Conservation (phyloP, 2,329 filamentous ascomycete species). For the Fonsecaea pugnacius region DNA sequence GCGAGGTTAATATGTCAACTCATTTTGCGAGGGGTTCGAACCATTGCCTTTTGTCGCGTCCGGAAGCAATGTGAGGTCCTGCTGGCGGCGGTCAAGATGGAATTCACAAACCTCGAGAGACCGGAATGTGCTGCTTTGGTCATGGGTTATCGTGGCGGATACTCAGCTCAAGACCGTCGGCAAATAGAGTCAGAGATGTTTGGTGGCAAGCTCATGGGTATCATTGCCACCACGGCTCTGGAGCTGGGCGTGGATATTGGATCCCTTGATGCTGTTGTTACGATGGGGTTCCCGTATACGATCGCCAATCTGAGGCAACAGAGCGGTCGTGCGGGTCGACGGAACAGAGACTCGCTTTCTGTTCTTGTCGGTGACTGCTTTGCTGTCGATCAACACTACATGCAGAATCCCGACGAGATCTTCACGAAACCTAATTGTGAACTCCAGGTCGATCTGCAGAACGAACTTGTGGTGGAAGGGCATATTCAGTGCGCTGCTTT, state of each 20-base stretch:
- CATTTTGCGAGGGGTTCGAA: conserved; percentile 81
- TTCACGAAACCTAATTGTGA: conserved; percentile 87
- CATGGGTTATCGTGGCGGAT: conserved; percentile 95
- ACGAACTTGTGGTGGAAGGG: conserved; percentile 87
- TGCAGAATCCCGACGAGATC: conserved; percentile 93
- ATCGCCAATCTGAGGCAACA: conserved; percentile 95
- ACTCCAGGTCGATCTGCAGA: conserved; percentile 87
- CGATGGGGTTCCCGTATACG: conserved; percentile 91
- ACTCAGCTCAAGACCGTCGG: conserved; percentile 86
- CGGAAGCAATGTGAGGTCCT: conserved; percentile 87
- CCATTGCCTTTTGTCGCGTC: conserved; percentile 90
- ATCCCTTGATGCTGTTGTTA: conserved; percentile 88
- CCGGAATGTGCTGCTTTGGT: conserved; percentile 76
- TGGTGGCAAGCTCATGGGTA: conserved; percentile 86
- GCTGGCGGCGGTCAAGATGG: conserved; percentile 75
- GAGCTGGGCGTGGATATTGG: conserved; percentile 97
- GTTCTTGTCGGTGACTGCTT: conserved; percentile 88
- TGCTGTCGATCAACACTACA: conserved; percentile 92
- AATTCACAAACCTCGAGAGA: conserved; percentile 73
- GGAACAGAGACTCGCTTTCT: conserved; percentile 91
- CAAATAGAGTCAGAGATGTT: conserved; percentile 96
- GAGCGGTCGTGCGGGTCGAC: conserved; percentile 85
- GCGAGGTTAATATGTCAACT: conserved; percentile 88
- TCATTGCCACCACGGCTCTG: conserved; percentile 89
- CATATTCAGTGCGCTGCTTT: conserved; percentile 94